Percentiles rank a stretch among this genome's conserved stretches.
phyloP scores from a whole-genome alignment of 257 asterid species.

The Solanum stenotomum region DNA sequence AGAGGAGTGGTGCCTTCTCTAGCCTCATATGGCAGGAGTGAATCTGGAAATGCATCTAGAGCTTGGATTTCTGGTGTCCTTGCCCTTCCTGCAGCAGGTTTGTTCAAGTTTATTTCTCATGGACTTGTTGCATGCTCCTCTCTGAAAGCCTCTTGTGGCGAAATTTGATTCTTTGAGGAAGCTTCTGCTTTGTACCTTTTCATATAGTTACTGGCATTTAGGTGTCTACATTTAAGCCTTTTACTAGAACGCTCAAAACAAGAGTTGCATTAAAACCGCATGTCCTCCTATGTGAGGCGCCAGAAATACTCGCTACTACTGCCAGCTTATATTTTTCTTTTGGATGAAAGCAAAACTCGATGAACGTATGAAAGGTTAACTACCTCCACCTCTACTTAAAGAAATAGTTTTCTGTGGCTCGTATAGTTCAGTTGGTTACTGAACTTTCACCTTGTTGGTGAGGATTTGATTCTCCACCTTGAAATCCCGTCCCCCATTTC shows the following conservation, averaged over 20 bases:
- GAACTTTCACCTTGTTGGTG: not conserved
- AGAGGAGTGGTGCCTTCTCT: conserved; percentile 59
- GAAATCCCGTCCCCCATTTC: not conserved
- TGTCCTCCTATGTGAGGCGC: not conserved
- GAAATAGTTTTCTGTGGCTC: not conserved
- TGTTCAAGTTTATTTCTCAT: conserved; percentile 1
- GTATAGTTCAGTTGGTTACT: not conserved
- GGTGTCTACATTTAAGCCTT: not conserved
- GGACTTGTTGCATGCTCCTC: not conserved
- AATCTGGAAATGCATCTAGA: conserved; percentile 48
- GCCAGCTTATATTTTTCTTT: not conserved
- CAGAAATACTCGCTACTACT: not conserved
- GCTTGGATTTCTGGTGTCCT: conserved; percentile 72
- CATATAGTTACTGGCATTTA: not conserved
- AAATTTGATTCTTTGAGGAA: not conserved
- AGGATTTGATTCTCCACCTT: not conserved
- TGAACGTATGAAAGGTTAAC: not conserved
- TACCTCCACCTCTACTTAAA: not conserved
- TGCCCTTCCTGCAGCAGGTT: conserved; percentile 92
- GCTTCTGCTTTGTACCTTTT: not conserved
- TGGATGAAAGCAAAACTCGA: not conserved
- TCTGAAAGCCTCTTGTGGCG: not conserved
- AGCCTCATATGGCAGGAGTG: conserved; percentile 48
- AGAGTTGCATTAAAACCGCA: not conserved
- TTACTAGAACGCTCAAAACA: not conserved